phyloP scores from a whole-genome alignment of 2,329 filamentous ascomycete genomes.

The Fusarium annulatum region DNA sequence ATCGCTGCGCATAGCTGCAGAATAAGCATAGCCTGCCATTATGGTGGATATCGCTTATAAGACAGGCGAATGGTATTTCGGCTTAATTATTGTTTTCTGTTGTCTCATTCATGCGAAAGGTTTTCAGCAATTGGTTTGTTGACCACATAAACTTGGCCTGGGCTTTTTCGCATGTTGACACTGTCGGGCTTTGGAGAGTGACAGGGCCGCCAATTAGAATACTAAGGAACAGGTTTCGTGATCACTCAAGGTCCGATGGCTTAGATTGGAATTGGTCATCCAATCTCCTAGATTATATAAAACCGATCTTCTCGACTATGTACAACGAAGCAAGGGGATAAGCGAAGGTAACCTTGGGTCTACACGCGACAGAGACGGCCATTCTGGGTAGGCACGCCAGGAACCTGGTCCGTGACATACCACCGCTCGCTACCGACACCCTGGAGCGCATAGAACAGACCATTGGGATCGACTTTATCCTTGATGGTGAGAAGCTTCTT shows the following conservation, averaged over 20 bases:
- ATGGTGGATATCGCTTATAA: neutral
- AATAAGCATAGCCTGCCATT: neutral
- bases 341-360: neutral
- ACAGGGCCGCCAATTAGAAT: rapidly evolving
- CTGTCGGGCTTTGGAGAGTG: rapidly evolving
- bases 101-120: neutral
- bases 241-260: rapidly evolving
- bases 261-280: neutral
- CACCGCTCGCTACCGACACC: conserved; percentile 38
- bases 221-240: neutral
- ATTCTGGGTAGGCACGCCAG: conserved; percentile 40
- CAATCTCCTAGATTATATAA: neutral
- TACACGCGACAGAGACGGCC: conserved; percentile 33
- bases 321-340: neutral
- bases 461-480: conserved; percentile 29
- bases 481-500: conserved; percentile 33
- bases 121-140: neutral
- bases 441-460: conserved; percentile 37
- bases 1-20: neutral
- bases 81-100: neutral
- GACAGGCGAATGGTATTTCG: neutral
- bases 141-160: rapidly evolving
- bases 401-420: conserved; percentile 34
- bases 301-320: neutral
- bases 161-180: no score